phyloP scores from a whole-genome alignment of 2,329 filamentous ascomycete genomes.

The Whalleya microplaca region DNA sequence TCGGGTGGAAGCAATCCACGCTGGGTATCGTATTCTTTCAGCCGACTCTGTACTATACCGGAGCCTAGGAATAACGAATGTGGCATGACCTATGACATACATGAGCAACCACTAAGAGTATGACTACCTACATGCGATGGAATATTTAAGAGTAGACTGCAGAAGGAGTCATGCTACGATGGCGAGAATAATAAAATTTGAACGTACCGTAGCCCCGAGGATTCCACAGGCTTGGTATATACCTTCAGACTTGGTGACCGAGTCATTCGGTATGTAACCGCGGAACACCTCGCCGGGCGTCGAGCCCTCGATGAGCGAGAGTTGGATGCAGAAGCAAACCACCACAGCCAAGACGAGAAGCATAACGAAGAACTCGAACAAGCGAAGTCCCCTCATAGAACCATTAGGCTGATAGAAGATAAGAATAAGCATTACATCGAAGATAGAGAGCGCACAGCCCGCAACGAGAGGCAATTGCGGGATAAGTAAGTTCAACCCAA shows the following conservation, averaged over 20 bases:
- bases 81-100: constrained; percentile 41
- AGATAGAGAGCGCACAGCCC: constrained; percentile 69
- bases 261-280: constrained; percentile 66
- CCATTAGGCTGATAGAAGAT: constrained; percentile 67
- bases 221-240: constrained; percentile 77
- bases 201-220: constrained; percentile 66
- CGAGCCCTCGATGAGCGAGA: constrained; percentile 62
- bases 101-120: constrained; percentile 13
- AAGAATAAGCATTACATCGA: constrained; percentile 70
- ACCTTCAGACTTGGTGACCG: constrained; percentile 60
- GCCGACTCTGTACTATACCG: constrained; percentile 69
- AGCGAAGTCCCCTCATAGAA: constrained; percentile 59
- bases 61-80: constrained; percentile 65
- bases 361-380: constrained; percentile 69
- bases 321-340: constrained; percentile 71
- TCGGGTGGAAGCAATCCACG: constrained; percentile 54
- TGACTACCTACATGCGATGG: too few relatives aligned
- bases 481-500: constrained; percentile 68
- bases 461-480: constrained; percentile 67
- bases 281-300: constrained; percentile 62
- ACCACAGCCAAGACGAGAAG: constrained; percentile 69
- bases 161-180: background rate
- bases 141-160: background rate
- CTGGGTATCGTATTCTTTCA: constrained; percentile 64
- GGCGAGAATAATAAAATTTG: background rate